phyloP scores from a whole-genome alignment of 495 filamentous ascomycete genomes.

The Penicillium daleae region DNA sequence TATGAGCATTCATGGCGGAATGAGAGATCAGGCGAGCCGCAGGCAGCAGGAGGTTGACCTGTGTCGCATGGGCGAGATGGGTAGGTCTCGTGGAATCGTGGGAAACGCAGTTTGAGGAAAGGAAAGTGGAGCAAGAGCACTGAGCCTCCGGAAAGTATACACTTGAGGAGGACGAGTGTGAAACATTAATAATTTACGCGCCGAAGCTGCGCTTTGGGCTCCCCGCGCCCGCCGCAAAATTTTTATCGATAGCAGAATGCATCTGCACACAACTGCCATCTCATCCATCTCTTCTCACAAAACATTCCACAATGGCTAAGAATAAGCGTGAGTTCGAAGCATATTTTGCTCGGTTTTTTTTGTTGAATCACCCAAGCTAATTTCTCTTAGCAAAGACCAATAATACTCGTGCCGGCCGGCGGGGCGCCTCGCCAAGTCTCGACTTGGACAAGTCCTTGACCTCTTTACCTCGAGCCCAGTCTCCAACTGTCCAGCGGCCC shows the following conservation, averaged over 20 bases:
- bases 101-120: constrained; percentile 13
- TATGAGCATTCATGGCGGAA: constrained; percentile 48
- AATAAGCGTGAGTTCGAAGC: constrained; percentile 41
- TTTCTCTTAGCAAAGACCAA: constrained; percentile 44
- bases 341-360: constrained; percentile 3
- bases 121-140: constrained; percentile 16
- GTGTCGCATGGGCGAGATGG: constrained; percentile 26
- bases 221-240: constrained; percentile 33
- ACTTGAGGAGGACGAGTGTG: too few species aligned
- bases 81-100: constrained; percentile 3
- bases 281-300: constrained; percentile 26
- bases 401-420: constrained; percentile 74
- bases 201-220: constrained; percentile 35
- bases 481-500: constrained; percentile 54
- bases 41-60: constrained; percentile 27
- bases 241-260: constrained; percentile 48
- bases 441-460: constrained; percentile 77
- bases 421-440: constrained; percentile 71
- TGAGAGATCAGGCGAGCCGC: constrained; percentile 19
- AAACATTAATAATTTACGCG: constrained; percentile 1
- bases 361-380: constrained; percentile 18
- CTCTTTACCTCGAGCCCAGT: constrained; percentile 56
- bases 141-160: constrained; percentile 12
- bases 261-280: constrained; percentile 35
- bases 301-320: constrained; percentile 53